Conservation (phyloP, 2,329 filamentous ascomycete genomes). For the Alternaria sp. region DNA sequence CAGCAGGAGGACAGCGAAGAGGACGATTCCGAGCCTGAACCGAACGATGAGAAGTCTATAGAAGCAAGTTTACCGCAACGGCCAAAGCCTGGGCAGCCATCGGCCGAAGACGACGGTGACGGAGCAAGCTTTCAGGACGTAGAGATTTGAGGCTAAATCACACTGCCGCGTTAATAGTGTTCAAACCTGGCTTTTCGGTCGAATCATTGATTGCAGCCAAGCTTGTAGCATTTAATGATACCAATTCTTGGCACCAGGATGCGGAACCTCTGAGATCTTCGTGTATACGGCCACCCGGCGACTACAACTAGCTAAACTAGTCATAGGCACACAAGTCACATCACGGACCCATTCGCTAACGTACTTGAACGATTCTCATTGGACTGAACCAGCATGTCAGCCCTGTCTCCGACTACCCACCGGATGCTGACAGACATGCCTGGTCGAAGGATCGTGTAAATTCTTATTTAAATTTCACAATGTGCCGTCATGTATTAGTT, state of each 20-base stretch:
- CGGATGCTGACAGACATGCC: not conserved
- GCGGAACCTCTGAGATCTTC: not conserved
- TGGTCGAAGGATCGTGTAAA: not conserved
- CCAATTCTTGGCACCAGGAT: not conserved
- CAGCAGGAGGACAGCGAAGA: constrained; percentile 40
- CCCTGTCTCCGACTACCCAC: not conserved
- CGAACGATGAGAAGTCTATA: constrained; percentile 34
- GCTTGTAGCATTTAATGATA: constrained; percentile 16
- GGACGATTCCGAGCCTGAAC: constrained; percentile 31
- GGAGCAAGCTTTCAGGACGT: constrained; percentile 49
- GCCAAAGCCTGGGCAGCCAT: constrained; percentile 36
- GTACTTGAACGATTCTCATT: constrained; percentile 3
- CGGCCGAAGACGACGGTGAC: constrained; percentile 44
- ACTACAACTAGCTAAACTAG: not conserved
- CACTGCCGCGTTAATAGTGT: not conserved
- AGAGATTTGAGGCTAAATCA: constrained; percentile 22
- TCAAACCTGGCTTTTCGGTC: not conserved
- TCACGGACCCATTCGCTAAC: not conserved
- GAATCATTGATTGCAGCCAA: not conserved
- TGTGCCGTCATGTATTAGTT: not conserved
- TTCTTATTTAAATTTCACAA: not conserved
- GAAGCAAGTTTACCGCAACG: constrained; percentile 42
- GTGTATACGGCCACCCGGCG: not conserved
- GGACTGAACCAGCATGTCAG: constrained; percentile 1
- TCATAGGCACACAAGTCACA: not conserved